These are phyloP conservation scores for Didymella pomorum DNA, from an alignment of 2,329 filamentous ascomycete genomes.

Conservation along the genomic window DNA sequence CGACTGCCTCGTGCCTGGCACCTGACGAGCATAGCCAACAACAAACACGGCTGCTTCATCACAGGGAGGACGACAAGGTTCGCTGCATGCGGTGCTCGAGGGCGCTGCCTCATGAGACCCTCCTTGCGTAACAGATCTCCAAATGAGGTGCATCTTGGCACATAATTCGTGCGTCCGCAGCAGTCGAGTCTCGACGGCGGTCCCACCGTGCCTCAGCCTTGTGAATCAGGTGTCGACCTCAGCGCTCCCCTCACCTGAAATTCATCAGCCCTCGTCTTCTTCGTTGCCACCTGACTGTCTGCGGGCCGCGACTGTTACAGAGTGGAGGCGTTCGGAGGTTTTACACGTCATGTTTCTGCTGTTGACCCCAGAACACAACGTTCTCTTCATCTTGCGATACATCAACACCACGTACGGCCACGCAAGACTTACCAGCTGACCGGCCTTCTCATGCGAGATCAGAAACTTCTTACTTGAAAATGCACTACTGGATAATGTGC, in stretches of 20 bases:
- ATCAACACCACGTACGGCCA: conserved; percentile 26
- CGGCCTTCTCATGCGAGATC: not conserved
- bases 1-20: conserved; percentile 32
- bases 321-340: conserved; percentile 14
- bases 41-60: conserved; percentile 18
- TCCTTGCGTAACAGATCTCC: conserved; percentile 22
- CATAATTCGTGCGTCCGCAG: conserved; percentile 26
- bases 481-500: not conserved
- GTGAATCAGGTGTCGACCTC: conserved; percentile 33
- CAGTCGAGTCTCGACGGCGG: conserved; percentile 8
- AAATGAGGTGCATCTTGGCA: conserved; percentile 30
- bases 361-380: conserved; percentile 16
- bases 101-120: conserved; percentile 33
- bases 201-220: conserved; percentile 41
- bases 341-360: conserved; percentile 15
- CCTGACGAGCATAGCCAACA: conserved; percentile 12
- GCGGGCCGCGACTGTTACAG: conserved; percentile 17
- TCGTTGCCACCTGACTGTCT: conserved; percentile 11
- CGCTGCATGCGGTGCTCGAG: conserved; percentile 22
- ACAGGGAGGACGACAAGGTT: conserved; percentile 26
- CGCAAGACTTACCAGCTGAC: conserved; percentile 34
- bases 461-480: not conserved
- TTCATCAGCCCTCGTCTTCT: conserved; percentile 10
- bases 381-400: conserved; percentile 8
- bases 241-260: conserved; percentile 6